Base-by-base conservation (phyloP, 148 eudicot species). In the Diospyros lotus region DNA sequence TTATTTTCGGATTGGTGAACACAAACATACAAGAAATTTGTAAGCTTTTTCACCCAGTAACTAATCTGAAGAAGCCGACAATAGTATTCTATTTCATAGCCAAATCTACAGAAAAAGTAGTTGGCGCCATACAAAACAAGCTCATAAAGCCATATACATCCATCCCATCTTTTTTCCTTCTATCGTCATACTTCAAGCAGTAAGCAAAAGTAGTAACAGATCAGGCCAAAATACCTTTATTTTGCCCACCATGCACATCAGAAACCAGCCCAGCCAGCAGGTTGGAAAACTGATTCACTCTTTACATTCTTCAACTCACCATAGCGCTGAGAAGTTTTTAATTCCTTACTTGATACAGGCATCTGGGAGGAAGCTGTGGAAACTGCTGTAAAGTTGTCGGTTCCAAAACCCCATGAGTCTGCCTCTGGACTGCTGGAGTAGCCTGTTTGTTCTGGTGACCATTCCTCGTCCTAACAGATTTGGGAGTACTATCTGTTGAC, bases 191-290 rank as follows among this genome's bases (percentile, higher is more conserved):
- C 28, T 0, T 28, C 28, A 28, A 28, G 28, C 0, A 28, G 28
- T 28, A 28, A 28, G 28, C 28, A 28, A 28, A 28, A 28, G 28
- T 4, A 1, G 53, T 39, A 42, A n/a, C 50, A 56, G 48, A 67
- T 58, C 66, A 66, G 48, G 15, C 38, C 39, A 40, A 78, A 39
- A 28, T 39, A 66, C 46, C 68, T 62, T 42, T 4, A 72, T 71
- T 50, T 55, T 44, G 62, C 77, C 10, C 75, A 45, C 42, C 38
- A 39, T 62, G 63, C 15, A 48, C 55, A 74, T 89, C 80, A 94
- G 80, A 95, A 96, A 58, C 98, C 98, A 70, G 99, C 94, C 99
- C 98, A 96, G 66, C 99, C 98, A 66, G 99, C 90, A 59, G 99
- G 98, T 76, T 96, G 93, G 53, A 96, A 79, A 55, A 82, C 76